Base-by-base conservation (phyloP, 1,284 basidiomycete species). In the Spongiforma sp. region DNA sequence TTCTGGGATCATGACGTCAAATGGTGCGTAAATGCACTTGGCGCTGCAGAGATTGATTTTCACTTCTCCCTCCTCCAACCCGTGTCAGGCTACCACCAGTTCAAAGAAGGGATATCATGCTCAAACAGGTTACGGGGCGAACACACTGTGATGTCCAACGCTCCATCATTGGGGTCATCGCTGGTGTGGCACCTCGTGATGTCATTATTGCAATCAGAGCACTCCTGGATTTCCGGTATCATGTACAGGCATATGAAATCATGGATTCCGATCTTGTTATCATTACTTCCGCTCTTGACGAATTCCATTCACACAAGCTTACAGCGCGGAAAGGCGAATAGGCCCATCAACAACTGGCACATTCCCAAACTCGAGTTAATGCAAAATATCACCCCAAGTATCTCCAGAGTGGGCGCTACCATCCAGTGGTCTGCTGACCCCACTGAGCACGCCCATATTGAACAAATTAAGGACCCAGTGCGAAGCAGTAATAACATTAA, bases 351-450 rank as follows among this genome's bases (percentile, higher is more conserved):
- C 19, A 54, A 54, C 12, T 54, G 52, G 52, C 52, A 54, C 14
- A 54, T 54, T 1, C 52, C 52, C 32, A 54, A 54, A 0, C 52
- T 54, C 0, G 52, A 54, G 1, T 34, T 54, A 24, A 54, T 54
- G 52, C 52, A 54, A 54, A 54, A 34, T 24, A 33, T 54, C 0
- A n/a, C 52, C 0, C 52, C 32, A 0, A 54, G 52, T 5, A 54
- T 54, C 14, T 32, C 11, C 6, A 54, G 52, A 33, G 52, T 54
- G 6, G 52, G 52, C 12, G 52, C 2, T 0, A 21, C 32, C 1
- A 54, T 54, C 52, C 52, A 54, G 52, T 54, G 32, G 52, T 54
- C 52, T 28, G 52, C 52, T 15, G 52, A 54, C 52, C 7, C 34
- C 1, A 54, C 52, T 1, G n/a, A 34, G 1, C 52, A 54, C n/a